These are phyloP conservation scores for Phytophthora quininea DNA, from an alignment of 352 stramenopile species.

Conservation along the genomic window DNA sequence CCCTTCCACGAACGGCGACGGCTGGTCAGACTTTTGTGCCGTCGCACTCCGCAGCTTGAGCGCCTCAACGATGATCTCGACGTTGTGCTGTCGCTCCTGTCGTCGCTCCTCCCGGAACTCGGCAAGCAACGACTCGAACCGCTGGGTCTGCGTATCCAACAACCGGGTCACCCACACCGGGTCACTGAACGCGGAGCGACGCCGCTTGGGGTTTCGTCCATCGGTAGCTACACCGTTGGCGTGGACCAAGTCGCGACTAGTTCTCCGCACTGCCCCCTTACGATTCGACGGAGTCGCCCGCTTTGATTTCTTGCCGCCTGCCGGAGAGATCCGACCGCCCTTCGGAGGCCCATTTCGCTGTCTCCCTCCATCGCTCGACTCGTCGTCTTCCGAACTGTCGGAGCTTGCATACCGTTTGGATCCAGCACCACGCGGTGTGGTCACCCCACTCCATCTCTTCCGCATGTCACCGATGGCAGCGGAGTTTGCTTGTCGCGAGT, in stretches of 20 bases:
- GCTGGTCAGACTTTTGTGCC: conserved; percentile 28
- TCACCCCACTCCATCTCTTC: conserved; percentile 15
- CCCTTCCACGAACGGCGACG: conserved; percentile 33
- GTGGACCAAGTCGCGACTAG: conserved; percentile 7
- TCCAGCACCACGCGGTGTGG: neutral
- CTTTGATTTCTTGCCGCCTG: neutral
- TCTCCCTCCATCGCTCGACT: neutral
- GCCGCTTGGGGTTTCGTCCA: conserved; percentile 18
- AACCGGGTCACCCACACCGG: conserved; percentile 42
- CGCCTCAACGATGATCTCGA: conserved; percentile 46
- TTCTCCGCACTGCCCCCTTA: conserved; percentile 15
- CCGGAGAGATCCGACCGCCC: neutral
- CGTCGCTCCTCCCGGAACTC: conserved; percentile 50
- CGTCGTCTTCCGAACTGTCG: neutral
- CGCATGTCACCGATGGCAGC: neutral
- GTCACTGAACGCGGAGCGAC: conserved; percentile 31
- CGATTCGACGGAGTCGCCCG: neutral
- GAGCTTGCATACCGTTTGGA: neutral
- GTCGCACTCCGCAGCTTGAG: conserved; percentile 37
- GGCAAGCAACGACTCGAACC: conserved; percentile 39
- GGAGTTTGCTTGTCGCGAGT: conserved; percentile 9
- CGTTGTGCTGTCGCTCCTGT: conserved; percentile 45
- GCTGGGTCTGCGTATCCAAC: conserved; percentile 39
- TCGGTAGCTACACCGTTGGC: neutral
- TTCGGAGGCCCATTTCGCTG: neutral